These are phyloP conservation scores for Hypoxylon trugodes DNA, from an alignment of 495 filamentous ascomycete species.

Conservation along the genomic window DNA sequence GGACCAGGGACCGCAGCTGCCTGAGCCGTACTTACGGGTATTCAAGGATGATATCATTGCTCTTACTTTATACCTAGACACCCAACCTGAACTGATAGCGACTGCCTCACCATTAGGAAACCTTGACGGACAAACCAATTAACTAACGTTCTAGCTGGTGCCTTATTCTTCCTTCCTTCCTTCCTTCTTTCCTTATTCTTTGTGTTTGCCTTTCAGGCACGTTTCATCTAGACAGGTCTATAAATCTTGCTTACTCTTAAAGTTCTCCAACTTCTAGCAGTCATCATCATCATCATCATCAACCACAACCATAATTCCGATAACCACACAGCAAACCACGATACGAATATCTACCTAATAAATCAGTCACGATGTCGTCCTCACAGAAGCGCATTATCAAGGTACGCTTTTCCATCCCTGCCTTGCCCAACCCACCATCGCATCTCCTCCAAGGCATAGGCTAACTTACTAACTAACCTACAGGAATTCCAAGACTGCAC, in stretches of 20 bases:
- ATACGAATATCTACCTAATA: background rate
- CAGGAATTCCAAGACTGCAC: slow-evolving; percentile 79
- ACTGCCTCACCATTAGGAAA: background rate
- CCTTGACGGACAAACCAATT: slow-evolving; percentile 5
- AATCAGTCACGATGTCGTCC: slow-evolving; percentile 42
- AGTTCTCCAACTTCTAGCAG: background rate
- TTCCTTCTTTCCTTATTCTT: too few relatives aligned
- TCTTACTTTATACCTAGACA: background rate
- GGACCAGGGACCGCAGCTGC: slow-evolving; percentile 7
- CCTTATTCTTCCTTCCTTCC: too few relatives aligned
- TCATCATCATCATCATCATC: background rate
- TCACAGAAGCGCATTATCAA: slow-evolving; percentile 52
- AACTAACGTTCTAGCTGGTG: background rate
- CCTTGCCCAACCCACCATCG: background rate
- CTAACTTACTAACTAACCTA: slow-evolving; percentile 9
- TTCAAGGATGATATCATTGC: slow-evolving; percentile 14
- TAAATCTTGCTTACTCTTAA: background rate
- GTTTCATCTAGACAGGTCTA: too few relatives aligned
- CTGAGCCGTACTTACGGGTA: too few relatives aligned
- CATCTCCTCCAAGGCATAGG: background rate
- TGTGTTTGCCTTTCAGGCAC: too few relatives aligned
- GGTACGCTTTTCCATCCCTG: slow-evolving; percentile 26
- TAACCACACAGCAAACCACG: background rate
- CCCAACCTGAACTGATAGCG: background rate
- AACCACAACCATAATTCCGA: background rate